Evolutionary conservation across 139 green algal species (phyloP).

Genomic region (Chlorella sp.): DNA sequence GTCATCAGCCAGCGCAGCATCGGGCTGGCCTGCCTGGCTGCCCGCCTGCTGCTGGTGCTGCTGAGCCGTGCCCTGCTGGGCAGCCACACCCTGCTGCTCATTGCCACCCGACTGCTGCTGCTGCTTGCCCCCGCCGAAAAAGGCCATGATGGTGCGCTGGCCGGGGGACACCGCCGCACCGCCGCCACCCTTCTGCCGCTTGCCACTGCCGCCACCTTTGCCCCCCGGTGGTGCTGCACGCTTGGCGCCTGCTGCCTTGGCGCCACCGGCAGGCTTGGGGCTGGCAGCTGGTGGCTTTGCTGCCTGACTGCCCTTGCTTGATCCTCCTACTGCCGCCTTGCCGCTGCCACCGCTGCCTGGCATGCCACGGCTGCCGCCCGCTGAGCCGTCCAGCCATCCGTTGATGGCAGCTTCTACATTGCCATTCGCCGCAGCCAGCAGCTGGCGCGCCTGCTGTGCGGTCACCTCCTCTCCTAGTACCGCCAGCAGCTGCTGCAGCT

Average conservation of each 20-base stretch:
- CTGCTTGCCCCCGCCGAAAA: slow-evolving; percentile 3
- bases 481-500: slow-evolving; percentile 17
- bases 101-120: not conserved
- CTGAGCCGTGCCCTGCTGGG: not conserved
- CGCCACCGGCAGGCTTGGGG: not conserved
- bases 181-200: not conserved
- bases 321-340: not conserved
- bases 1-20: not conserved
- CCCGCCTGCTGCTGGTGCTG: slow-evolving; percentile 20
- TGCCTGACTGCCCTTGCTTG: too few species aligned
- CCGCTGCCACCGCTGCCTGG: not conserved
- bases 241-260: not conserved
- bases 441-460: slow-evolving; percentile 19
- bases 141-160: not conserved
- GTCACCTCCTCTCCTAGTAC: slow-evolving; percentile 49
- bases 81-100: too few species aligned
- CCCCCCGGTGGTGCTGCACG: not conserved
- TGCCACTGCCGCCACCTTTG: not conserved
- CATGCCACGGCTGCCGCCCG: not conserved
- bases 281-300: not conserved
- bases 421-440: slow-evolving; percentile 45
- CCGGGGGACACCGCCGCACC: not conserved
- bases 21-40: not conserved
- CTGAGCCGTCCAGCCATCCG: slow-evolving; percentile 43
- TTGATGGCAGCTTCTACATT: slow-evolving; percentile 52